Conservation (phyloP, 176 grass and related monocot species). For the Poa pratensis region DNA sequence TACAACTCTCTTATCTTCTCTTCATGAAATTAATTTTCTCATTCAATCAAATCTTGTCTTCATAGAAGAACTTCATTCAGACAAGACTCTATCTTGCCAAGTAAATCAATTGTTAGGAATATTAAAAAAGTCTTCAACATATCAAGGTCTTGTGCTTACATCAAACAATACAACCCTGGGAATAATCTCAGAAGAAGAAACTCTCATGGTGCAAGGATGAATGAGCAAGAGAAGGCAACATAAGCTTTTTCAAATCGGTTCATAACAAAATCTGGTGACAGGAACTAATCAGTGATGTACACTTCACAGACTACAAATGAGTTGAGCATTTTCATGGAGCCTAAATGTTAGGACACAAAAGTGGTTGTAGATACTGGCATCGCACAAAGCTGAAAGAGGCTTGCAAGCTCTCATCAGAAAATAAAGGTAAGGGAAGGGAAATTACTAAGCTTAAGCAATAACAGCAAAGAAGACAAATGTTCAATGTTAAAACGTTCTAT, state of each 20-base stretch:
- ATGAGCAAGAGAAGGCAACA: not conserved
- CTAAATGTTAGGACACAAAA: not conserved
- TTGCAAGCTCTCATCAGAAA: not conserved
- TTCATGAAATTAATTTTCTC: constrained; percentile 78
- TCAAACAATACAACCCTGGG: constrained; percentile 61
- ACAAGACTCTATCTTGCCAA: constrained; percentile 79
- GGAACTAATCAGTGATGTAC: not conserved
- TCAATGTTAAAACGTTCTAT: not conserved
- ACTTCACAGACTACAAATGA: not conserved
- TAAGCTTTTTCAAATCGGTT: constrained; percentile 12
- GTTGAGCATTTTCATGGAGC: not conserved
- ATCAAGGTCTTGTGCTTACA: constrained; percentile 64
- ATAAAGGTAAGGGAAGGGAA: not conserved
- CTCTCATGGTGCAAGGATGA: constrained; percentile 35
- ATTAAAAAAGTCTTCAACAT: constrained; percentile 50
- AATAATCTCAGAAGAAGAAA: constrained; percentile 49
- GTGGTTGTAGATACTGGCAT: not conserved
- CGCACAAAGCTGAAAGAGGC: not conserved
- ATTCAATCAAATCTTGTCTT: constrained; percentile 72
- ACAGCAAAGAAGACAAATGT: not conserved
- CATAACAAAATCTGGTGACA: not conserved
- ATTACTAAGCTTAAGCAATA: not conserved
- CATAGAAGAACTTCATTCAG: constrained; percentile 76
- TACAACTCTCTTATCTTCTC: constrained; percentile 63
- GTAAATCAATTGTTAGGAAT: constrained; percentile 72